A percentile compares a stretch with the other conserved stretches of the same genome.
Evolutionary conservation across 2,329 filamentous ascomycete genomes (phyloP).

Genomic region (Monosporascus sp.): DNA sequence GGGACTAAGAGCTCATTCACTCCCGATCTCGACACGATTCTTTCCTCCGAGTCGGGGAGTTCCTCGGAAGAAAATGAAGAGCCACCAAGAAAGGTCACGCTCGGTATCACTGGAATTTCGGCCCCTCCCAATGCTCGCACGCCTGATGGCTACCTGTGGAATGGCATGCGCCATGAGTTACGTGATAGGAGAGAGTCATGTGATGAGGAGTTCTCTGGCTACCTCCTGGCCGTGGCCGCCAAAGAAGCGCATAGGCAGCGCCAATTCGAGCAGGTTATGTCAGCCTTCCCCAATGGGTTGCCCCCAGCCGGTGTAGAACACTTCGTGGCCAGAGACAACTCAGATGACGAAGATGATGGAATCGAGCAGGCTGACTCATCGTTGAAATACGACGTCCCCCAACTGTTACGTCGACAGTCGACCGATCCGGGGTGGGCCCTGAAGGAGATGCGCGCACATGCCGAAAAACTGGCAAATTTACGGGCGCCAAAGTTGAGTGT

Average conservation of each 20-base stretch:
- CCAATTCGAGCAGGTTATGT: slow-evolving; percentile 69
- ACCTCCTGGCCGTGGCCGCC: slow-evolving; percentile 73
- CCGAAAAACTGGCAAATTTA: slow-evolving; percentile 55
- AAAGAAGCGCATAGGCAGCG: slow-evolving; percentile 71
- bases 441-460: slow-evolving; percentile 74
- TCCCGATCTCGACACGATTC: slow-evolving; percentile 37
- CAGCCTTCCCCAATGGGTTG: slow-evolving; percentile 67
- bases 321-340: slow-evolving; percentile 62
- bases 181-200: slow-evolving; percentile 58
- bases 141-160: slow-evolving; percentile 22
- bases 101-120: slow-evolving; percentile 15
- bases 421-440: slow-evolving; percentile 69
- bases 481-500: slow-evolving; percentile 33
- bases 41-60: slow-evolving; percentile 39
- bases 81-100: slow-evolving; percentile 4
- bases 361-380: slow-evolving; percentile 31
- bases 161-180: slow-evolving; percentile 33
- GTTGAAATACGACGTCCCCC: slow-evolving; percentile 31
- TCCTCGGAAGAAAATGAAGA: slow-evolving; percentile 27
- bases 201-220: slow-evolving; percentile 70
- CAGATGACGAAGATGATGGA: slow-evolving; percentile 45
- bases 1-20: slow-evolving; percentile 36
- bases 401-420: slow-evolving; percentile 49
- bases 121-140: slow-evolving; percentile 25
- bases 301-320: slow-evolving; percentile 67